Evolutionary conservation across 2,329 filamentous ascomycete species (phyloP).

Genomic region (Cladosporium velox): DNA sequence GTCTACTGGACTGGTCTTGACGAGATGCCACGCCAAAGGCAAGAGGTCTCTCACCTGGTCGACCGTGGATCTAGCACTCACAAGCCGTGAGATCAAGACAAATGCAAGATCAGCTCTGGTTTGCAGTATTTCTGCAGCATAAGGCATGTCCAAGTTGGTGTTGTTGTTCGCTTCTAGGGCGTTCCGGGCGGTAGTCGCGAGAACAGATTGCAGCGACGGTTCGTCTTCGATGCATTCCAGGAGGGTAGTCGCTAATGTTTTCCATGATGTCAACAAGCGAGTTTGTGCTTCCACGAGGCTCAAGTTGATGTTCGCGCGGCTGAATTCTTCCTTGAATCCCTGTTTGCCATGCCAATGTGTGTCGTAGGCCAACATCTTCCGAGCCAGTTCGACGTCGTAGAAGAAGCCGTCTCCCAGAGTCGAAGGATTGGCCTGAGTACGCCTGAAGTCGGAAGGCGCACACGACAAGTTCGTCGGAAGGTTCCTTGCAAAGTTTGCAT

Average conservation of each 20-base stretch:
- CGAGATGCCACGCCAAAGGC: constrained; percentile 60
- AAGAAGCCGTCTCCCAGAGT: constrained; percentile 74
- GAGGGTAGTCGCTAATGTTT: constrained; percentile 81
- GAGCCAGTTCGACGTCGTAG: constrained; percentile 76
- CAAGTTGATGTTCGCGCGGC: constrained; percentile 84
- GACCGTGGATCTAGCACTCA: constrained; percentile 54
- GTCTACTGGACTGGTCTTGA: constrained; percentile 55
- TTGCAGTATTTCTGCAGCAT: constrained; percentile 79
- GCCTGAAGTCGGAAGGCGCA: constrained; percentile 76
- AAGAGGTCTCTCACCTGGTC: constrained; percentile 58
- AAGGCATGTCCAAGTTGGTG: constrained; percentile 70
- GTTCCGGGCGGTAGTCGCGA: constrained; percentile 73
- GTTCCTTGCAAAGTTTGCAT: constrained; percentile 82
- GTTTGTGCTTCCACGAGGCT: constrained; percentile 92
- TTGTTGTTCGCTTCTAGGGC: constrained; percentile 78
- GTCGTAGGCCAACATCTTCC: constrained; percentile 75
- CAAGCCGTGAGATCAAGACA: constrained; percentile 77
- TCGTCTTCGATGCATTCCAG: constrained; percentile 61
- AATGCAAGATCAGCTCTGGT: constrained; percentile 78
- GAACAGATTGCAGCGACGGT: constrained; percentile 63
- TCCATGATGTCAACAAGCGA: constrained; percentile 84
- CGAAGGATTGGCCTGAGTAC: constrained; percentile 57
- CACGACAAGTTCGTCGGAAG: constrained; percentile 66
- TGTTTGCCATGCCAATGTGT: constrained; percentile 68
- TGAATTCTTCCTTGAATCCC: constrained; percentile 81